Evolutionary conservation across 2,329 filamentous ascomycete species (phyloP), one percentile per base, ranked within the genome.

Genomic region (Alternaria alternata): DNA sequence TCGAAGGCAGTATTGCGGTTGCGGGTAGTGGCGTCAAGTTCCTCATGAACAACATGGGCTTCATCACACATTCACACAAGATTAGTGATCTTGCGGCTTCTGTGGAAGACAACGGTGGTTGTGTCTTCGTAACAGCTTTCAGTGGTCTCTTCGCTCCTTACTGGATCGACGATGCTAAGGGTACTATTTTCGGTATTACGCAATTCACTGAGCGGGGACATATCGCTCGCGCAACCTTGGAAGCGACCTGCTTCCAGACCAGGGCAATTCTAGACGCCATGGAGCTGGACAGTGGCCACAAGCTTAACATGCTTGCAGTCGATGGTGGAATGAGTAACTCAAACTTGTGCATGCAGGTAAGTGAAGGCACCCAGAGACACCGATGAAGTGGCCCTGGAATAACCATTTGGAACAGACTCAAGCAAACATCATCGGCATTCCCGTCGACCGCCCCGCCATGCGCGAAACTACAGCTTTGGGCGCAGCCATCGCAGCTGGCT

Each of bases 121-220:
- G 93, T 55, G 87, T 94, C 18, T 84, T 97, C 71, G 93, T 97
- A 61, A 96, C 93, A 3, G 93, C 93, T 1, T 97, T 97, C 76
- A 93, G 90, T 77, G 93, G 93, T 54, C 85, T 97, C 3, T 96
- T 96, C 75, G 93, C 93, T 1, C 93, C 93, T 0, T 96, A 97
- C 79, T 97, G 93, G 93, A 94, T 96, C 63, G 93, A 96, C 75
- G 92, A 96, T 79, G 93, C 93, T 20, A 91, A 93, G 77, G 93
- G 93, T 60, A 96, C 93, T 5, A 88, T 78, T 43, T 94, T 94
- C 71, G 92, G 92, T 48, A 89, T 96, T 65, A 95, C 92, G 0
- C 90, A 94, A 70, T 90, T 93, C 80, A 97, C 93, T 0, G 86
- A 93, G 74, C 89, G 89, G 69, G 92, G 92, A 16, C 93, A 97